phyloP scores from a whole-genome alignment of 208 protist genomes.

The Borovskyia barvae region DNA sequence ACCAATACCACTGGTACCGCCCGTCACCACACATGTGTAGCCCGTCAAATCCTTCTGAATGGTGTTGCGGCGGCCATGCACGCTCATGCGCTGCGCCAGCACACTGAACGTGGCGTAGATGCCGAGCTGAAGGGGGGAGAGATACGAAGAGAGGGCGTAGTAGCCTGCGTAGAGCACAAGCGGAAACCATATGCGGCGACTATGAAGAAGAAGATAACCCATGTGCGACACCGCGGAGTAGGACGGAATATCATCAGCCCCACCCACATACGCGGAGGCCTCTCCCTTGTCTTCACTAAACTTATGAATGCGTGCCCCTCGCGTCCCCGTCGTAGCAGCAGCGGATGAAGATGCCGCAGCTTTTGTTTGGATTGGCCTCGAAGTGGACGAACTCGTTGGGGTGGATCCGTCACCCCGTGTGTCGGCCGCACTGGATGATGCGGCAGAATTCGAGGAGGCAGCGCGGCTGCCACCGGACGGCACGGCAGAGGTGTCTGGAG shows the following conservation, averaged over 20 bases:
- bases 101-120: conserved; percentile 48
- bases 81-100: conserved; percentile 56
- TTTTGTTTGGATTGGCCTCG: too few species aligned
- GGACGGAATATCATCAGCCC: conserved; percentile 48
- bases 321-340: background rate
- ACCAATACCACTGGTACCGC: conserved; percentile 76
- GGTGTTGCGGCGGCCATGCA: conserved; percentile 54
- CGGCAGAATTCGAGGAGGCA: too few species aligned
- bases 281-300: conserved; percentile 60
- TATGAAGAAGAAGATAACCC: conserved; percentile 60
- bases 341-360: background rate
- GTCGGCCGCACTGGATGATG: too few species aligned
- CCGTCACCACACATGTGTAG: conserved; percentile 68
- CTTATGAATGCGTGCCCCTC: conserved; percentile 27
- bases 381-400: too few species aligned
- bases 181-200: conserved; percentile 67
- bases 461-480: too few species aligned
- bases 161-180: conserved; percentile 42
- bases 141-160: conserved; percentile 23
- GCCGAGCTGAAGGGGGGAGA: conserved; percentile 29
- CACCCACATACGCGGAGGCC: conserved; percentile 50
- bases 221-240: conserved; percentile 52
- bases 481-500: too few species aligned
- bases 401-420: too few species aligned
- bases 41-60: conserved; percentile 55